A percentile compares a stretch with the other conserved stretches of the same genome.
These are phyloP conservation scores for Galerina sulciceps DNA, from an alignment of 768 basidiomycete species.

Conservation along the genomic window DNA sequence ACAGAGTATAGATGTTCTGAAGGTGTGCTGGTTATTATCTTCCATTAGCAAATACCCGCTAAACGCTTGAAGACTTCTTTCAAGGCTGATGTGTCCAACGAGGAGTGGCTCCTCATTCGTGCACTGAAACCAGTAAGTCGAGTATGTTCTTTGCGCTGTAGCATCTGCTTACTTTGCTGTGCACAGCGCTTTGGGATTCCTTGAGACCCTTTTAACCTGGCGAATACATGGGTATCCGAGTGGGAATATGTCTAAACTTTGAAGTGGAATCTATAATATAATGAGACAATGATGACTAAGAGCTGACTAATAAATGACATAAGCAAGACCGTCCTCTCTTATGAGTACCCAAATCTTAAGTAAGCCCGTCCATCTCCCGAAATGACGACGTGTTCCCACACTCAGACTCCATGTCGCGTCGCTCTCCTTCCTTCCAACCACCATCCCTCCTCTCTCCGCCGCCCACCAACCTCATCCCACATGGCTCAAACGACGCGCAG, in stretches of 20 bases:
- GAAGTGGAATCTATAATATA: too few species aligned
- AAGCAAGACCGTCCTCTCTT: too few species aligned
- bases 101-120: slow-evolving; percentile 94
- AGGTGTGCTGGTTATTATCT: slow-evolving; percentile 51
- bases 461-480: too few species aligned
- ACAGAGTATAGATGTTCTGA: slow-evolving; percentile 93
- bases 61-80: slow-evolving; percentile 65
- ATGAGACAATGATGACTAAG: too few species aligned
- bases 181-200: slow-evolving; percentile 37
- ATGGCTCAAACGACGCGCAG: too few species aligned
- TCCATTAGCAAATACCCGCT: background rate
- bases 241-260: background rate
- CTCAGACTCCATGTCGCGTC: too few species aligned
- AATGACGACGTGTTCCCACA: too few species aligned
- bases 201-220: slow-evolving; percentile 12
- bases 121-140: slow-evolving; percentile 77
- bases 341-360: too few species aligned
- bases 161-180: background rate
- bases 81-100: slow-evolving; percentile 84
- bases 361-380: too few species aligned
- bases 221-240: background rate
- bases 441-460: too few species aligned
- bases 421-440: too few species aligned
- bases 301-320: too few species aligned
- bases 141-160: background rate